phyloP scores from a whole-genome alignment of 768 basidiomycete genomes.

The Mycena albidolilacea region DNA sequence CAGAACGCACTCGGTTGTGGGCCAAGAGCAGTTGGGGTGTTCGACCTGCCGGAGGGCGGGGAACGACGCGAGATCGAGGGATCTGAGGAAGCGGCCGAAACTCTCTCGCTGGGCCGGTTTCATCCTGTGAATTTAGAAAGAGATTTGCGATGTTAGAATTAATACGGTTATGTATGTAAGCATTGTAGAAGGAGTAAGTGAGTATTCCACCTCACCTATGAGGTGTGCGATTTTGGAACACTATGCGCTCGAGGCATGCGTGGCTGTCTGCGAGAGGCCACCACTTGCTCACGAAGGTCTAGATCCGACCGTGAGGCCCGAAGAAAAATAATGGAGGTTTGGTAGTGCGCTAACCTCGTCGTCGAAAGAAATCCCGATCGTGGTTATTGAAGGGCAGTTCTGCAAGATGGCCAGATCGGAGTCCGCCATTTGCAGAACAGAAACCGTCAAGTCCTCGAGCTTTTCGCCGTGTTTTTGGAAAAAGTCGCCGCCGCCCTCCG shows the following conservation, averaged over 20 bases:
- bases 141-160: too few species aligned
- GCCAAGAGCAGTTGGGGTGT: constrained; percentile 18
- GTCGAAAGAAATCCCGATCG: constrained; percentile 6
- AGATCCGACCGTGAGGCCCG: too few species aligned
- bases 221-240: neutral
- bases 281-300: too few species aligned
- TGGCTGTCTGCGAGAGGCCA: neutral
- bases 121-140: too few species aligned
- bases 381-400: constrained; percentile 6
- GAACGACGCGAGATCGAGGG: neutral
- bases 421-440: neutral
- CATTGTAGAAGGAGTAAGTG: neutral
- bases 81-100: too few species aligned
- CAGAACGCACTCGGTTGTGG: constrained; percentile 11
- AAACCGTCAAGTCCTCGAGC: constrained; percentile 12
- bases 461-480: constrained; percentile 19
- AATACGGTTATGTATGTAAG: neutral
- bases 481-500: neutral
- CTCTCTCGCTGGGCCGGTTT: too few species aligned
- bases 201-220: neutral
- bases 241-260: neutral
- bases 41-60: constrained; percentile 16
- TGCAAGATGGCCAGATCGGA: neutral
- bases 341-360: neutral
- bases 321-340: too few species aligned